Conservation (phyloP, 768 basidiomycete species). For the Hypsizygus marmoreus region DNA sequence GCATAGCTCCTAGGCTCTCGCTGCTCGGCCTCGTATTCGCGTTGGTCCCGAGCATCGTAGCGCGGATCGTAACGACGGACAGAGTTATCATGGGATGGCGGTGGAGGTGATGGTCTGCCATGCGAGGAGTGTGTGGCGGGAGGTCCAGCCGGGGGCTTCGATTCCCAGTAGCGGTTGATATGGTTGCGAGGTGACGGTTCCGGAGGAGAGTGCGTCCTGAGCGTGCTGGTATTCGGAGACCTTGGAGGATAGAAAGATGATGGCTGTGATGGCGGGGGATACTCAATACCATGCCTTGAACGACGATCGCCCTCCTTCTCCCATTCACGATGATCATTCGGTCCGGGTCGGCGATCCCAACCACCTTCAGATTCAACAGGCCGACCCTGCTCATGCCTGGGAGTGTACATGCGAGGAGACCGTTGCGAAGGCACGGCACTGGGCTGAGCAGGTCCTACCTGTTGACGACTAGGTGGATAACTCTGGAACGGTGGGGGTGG, state of each 20-base stretch:
- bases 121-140: conserved; percentile 29
- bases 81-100: conserved; percentile 41
- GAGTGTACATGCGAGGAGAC: conserved; percentile 58
- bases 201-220: conserved; percentile 51
- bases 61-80: conserved; percentile 67
- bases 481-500: conserved; percentile 47
- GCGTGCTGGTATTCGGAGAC: conserved; percentile 37
- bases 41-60: conserved; percentile 51
- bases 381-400: conserved; percentile 48
- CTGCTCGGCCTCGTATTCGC: conserved; percentile 49
- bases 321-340: conserved; percentile 54
- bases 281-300: conserved; percentile 43
- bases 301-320: conserved; percentile 47
- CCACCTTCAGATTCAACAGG: conserved; percentile 50
- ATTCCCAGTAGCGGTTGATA: conserved; percentile 59
- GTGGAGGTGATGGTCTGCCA: conserved; percentile 34
- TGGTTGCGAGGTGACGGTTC: conserved; percentile 65
- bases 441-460: conserved; percentile 53
- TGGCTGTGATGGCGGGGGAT: conserved; percentile 33
- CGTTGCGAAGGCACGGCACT: conserved; percentile 49
- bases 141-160: conserved; percentile 46
- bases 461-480: conserved; percentile 50
- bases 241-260: conserved; percentile 41
- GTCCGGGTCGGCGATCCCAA: conserved; percentile 64
- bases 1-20: conserved; percentile 40